Percentiles rank a stretch among this genome's conserved stretches.
These are phyloP conservation scores for Euphorbia pulcherrima DNA, from an alignment of 345 rosid species.

Conservation along the genomic window DNA sequence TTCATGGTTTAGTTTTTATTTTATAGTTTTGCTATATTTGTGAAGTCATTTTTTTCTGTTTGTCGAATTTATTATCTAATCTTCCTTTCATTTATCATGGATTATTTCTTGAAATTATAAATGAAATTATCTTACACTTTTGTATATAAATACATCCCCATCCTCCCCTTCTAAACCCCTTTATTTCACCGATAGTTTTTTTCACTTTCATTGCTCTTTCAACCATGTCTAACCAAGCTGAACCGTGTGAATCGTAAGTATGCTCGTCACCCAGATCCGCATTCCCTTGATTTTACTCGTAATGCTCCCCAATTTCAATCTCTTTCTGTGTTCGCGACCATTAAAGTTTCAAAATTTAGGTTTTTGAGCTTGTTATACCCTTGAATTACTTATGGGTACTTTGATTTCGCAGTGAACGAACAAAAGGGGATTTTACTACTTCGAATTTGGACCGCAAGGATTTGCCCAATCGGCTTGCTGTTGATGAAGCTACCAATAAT, in stretches of 20 bases:
- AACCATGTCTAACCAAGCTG: constrained; percentile 66
- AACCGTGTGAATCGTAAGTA: constrained; percentile 80
- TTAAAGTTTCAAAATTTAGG: not conserved
- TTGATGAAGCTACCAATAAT: constrained; percentile 82
- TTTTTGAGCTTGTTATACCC: not conserved
- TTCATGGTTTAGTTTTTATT: too few relatives aligned
- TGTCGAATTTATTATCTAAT: too few relatives aligned
- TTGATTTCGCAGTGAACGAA: constrained; percentile 47
- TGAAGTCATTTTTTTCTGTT: too few relatives aligned
- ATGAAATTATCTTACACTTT: too few relatives aligned
- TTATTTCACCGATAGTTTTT: constrained; percentile 40
- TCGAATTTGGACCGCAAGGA: constrained; percentile 91
- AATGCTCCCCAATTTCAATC: not conserved
- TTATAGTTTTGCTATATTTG: too few relatives aligned
- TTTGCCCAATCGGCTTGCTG: constrained; percentile 78
- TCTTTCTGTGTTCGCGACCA: not conserved
- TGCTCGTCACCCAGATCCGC: constrained; percentile 34
- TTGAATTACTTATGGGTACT: not conserved
- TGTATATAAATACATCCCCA: too few relatives aligned
- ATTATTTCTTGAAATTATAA: too few relatives aligned
- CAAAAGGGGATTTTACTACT: constrained; percentile 84
- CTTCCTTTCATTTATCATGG: too few relatives aligned
- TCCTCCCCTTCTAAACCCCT: too few relatives aligned
- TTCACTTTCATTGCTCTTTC: constrained; percentile 28
- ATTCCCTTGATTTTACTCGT: not conserved